Conservation (phyloP, 148 eudicot species). For the Beta vulgaris region DNA sequence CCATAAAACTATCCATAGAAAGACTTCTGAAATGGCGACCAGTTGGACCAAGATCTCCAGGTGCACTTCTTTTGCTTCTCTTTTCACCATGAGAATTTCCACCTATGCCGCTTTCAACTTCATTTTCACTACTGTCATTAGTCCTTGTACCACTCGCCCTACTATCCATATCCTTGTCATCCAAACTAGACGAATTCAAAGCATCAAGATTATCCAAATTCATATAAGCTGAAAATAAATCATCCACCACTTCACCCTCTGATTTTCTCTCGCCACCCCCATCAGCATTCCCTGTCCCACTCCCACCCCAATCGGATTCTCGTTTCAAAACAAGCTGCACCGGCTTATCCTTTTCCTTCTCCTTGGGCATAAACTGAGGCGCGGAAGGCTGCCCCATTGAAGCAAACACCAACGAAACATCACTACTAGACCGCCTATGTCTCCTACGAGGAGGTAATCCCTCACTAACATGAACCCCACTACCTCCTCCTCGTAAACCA, state of each 20-base stretch:
- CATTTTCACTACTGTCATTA: slow-evolving; percentile 51
- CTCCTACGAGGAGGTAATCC: slow-evolving; percentile 39
- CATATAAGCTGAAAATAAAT: slow-evolving; percentile 37
- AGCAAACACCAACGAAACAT: slow-evolving; percentile 37
- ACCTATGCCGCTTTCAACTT: slow-evolving; percentile 39
- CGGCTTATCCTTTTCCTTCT: slow-evolving; percentile 17
- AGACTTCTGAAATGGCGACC: slow-evolving; percentile 44
- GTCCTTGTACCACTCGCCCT: slow-evolving; percentile 43
- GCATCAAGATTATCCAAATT: slow-evolving; percentile 40
- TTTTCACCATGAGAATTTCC: slow-evolving; percentile 25
- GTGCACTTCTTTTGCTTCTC: slow-evolving; percentile 31
- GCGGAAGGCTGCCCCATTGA: slow-evolving; percentile 17
- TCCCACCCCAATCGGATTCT: slow-evolving; percentile 22
- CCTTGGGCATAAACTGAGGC: not conserved
- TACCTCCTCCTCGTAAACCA: slow-evolving; percentile 13
- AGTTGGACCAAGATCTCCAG: slow-evolving; percentile 32
- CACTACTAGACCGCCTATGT: slow-evolving; percentile 46
- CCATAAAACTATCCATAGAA: slow-evolving; percentile 58
- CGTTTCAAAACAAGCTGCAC: slow-evolving; percentile 33
- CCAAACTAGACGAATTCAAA: slow-evolving; percentile 38
- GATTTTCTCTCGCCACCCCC: slow-evolving; percentile 21
- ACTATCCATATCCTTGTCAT: slow-evolving; percentile 46
- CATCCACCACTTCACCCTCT: slow-evolving; percentile 37
- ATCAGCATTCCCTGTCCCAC: not conserved
- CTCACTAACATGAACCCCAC: slow-evolving; percentile 16